phyloP scores from a whole-genome alignment of 495 filamentous ascomycete species.

The Penicillium daleae region DNA sequence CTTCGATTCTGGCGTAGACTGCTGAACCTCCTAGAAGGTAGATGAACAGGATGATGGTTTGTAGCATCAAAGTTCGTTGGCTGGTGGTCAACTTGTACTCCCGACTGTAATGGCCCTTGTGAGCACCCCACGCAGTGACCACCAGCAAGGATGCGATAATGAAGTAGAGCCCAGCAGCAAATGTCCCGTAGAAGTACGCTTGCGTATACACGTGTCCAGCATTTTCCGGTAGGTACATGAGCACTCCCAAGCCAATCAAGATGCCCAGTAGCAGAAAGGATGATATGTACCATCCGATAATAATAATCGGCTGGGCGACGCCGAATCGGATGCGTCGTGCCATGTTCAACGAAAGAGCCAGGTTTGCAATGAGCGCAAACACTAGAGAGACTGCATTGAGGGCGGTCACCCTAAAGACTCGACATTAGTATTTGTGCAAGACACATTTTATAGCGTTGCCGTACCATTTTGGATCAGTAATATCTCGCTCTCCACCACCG shows the following conservation, averaged over 20 bases:
- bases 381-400: conserved; percentile 76
- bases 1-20: conserved; percentile 72
- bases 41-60: conserved; percentile 77
- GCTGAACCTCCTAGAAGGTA: conserved; percentile 77
- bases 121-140: conserved; percentile 69
- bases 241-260: conserved; percentile 48
- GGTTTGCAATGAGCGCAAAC: conserved; percentile 72
- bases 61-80: conserved; percentile 85
- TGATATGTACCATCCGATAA: conserved; percentile 67
- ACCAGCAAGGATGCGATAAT: conserved; percentile 71
- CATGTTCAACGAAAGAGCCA: conserved; percentile 72
- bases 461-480: conserved; percentile 73
- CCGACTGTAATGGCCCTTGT: conserved; percentile 62
- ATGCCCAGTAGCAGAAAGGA: conserved; percentile 67
- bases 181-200: conserved; percentile 80
- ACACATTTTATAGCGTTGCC: conserved; percentile 15
- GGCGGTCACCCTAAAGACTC: conserved; percentile 57
- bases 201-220: conserved; percentile 49
- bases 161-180: conserved; percentile 77
- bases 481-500: conserved; percentile 52
- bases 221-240: conserved; percentile 27
- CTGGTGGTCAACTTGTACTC: conserved; percentile 73
- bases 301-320: conserved; percentile 67
- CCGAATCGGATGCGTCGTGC: conserved; percentile 63
- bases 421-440: background rate